phyloP scores from a whole-genome alignment of 192 early-diverging fungal genomes.

The Chytriomyces sp. region DNA sequence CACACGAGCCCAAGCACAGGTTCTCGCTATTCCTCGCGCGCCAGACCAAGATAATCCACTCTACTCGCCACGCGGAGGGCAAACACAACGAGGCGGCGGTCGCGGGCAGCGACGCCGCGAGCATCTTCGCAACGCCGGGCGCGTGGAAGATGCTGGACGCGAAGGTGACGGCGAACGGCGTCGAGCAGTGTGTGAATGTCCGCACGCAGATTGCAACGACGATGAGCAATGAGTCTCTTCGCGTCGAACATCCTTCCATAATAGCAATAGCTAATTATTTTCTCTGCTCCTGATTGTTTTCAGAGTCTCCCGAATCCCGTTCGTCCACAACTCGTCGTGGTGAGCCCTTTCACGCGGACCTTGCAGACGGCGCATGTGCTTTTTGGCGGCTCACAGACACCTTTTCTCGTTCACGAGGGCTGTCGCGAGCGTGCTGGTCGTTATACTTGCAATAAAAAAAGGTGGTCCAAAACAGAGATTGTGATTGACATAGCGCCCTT shows the following conservation, averaged over 20 bases:
- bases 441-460: conserved; percentile 4
- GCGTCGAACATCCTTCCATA: too few species aligned
- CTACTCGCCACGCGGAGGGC: conserved; percentile 4
- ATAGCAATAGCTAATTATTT: too few species aligned
- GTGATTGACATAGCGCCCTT: not conserved
- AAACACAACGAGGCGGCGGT: not conserved
- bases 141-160: not conserved
- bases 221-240: too few species aligned
- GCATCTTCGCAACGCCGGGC: not conserved
- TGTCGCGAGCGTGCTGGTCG: conserved; percentile 1
- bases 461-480: not conserved
- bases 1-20: not conserved
- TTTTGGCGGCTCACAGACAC: not conserved
- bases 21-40: conserved; percentile 1
- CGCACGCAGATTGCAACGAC: too few species aligned
- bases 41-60: conserved; percentile 5
- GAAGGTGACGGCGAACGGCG: not conserved
- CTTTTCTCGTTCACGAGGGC: conserved; percentile 1
- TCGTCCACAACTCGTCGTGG: not conserved
- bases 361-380: not conserved
- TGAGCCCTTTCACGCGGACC: not conserved
- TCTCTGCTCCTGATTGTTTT: too few species aligned
- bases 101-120: conserved; percentile 3
- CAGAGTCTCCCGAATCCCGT: not conserved
- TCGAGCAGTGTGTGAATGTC: not conserved